phyloP scores from a whole-genome alignment of 768 basidiomycete genomes.

The Macrocybe gigantea region DNA sequence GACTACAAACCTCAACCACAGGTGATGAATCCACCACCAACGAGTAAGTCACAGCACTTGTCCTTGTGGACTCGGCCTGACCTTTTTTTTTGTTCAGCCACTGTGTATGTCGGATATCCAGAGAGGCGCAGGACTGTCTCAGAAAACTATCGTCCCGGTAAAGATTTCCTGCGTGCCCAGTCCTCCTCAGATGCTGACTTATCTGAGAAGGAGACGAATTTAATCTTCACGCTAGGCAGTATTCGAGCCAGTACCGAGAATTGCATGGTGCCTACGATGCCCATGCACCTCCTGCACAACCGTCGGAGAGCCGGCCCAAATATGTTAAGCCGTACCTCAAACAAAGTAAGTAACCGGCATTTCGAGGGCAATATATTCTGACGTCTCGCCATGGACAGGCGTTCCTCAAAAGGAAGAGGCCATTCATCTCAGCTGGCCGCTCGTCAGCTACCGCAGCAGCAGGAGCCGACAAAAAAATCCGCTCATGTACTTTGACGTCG shows the following conservation, averaged over 20 bases:
- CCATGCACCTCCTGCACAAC: background rate
- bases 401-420: slow-evolving; percentile 33
- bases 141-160: too few relatives aligned
- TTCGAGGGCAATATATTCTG: background rate
- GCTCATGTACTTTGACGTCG: slow-evolving; percentile 44
- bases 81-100: too few relatives aligned
- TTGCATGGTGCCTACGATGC: background rate
- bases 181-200: too few relatives aligned
- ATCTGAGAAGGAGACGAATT: too few relatives aligned
- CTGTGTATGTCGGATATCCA: too few relatives aligned
- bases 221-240: too few relatives aligned
- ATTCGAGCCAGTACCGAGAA: background rate
- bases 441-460: slow-evolving; percentile 31
- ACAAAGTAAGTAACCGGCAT: background rate
- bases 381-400: slow-evolving; percentile 9
- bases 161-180: too few relatives aligned
- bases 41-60: too few relatives aligned
- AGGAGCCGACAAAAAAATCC: slow-evolving; percentile 24
- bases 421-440: slow-evolving; percentile 41
- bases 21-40: too few relatives aligned
- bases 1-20: too few relatives aligned
- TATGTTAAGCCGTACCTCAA: background rate
- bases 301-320: background rate
- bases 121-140: too few relatives aligned
- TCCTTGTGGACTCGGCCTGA: too few relatives aligned